Evolutionary conservation across 2,329 filamentous ascomycete genomes (phyloP).

Genomic region (Aspergillus aculeatinus): DNA sequence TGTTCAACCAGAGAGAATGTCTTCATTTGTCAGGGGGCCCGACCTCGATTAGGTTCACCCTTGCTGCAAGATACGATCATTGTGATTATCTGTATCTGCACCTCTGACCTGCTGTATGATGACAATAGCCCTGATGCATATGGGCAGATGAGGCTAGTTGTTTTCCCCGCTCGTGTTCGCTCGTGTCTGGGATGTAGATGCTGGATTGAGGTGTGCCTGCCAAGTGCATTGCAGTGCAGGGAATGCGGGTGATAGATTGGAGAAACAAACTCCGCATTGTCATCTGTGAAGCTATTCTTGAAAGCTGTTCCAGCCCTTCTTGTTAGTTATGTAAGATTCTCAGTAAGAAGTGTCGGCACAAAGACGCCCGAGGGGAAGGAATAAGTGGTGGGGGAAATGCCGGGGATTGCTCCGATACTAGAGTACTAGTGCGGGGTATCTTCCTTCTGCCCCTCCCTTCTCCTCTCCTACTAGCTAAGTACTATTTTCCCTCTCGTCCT

Average conservation of each 20-base stretch:
- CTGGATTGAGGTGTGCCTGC: background rate
- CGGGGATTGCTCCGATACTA: background rate
- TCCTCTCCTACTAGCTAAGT: background rate
- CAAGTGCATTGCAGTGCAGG: too few species aligned
- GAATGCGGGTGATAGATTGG: background rate
- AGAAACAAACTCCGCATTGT: background rate
- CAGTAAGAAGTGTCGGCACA: background rate
- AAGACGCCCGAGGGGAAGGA: background rate
- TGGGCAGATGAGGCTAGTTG: background rate
- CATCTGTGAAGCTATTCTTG: background rate
- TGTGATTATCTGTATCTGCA: background rate
- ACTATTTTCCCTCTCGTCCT: background rate
- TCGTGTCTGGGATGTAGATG: background rate
- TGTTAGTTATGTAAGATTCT: background rate
- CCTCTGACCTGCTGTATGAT: background rate
- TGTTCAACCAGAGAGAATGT: background rate
- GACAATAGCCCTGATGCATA: background rate
- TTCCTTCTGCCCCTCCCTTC: background rate
- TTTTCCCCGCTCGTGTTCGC: background rate
- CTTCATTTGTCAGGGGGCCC: background rate
- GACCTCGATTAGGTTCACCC: background rate
- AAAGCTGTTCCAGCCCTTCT: background rate
- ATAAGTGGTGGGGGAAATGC: background rate
- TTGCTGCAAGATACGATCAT: background rate
- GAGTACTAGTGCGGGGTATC: background rate